These are phyloP conservation scores for Cordyceps cateniannulata DNA, from an alignment of 2,329 filamentous ascomycete genomes.

Conservation along the genomic window DNA sequence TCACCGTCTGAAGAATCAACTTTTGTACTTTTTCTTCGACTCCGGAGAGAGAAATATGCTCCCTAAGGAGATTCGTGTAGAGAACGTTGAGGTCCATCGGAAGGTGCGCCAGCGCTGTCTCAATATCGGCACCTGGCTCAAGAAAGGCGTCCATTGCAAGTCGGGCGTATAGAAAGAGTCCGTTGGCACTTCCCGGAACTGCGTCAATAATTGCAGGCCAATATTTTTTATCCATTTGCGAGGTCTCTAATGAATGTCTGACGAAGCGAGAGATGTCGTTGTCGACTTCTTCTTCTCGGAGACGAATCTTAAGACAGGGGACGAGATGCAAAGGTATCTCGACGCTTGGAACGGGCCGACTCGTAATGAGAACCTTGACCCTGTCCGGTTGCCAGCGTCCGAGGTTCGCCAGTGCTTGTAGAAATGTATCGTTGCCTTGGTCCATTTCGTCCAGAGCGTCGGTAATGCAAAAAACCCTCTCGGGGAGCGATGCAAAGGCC, in stretches of 20 bases:
- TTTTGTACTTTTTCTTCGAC: constrained; percentile 27
- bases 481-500: constrained; percentile 18
- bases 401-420: constrained; percentile 26
- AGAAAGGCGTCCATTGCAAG: constrained; percentile 35
- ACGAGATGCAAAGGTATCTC: constrained; percentile 24
- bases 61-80: not conserved
- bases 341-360: constrained; percentile 28
- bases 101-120: constrained; percentile 24
- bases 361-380: constrained; percentile 38
- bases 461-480: constrained; percentile 30
- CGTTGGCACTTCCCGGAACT: constrained; percentile 31
- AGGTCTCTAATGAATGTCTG: not conserved
- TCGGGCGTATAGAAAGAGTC: constrained; percentile 38
- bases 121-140: constrained; percentile 19
- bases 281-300: constrained; percentile 18
- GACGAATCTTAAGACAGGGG: constrained; percentile 26
- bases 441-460: constrained; percentile 45
- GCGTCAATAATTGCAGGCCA: constrained; percentile 18
- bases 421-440: constrained; percentile 27
- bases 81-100: constrained; percentile 18
- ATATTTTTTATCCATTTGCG: not conserved
- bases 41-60: constrained; percentile 20
- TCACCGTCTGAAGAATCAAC: constrained; percentile 34
- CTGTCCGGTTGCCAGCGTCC: constrained; percentile 23
- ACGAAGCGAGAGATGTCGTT: constrained; percentile 6